A percentile compares a stretch with the other conserved stretches of the same genome.
Conservation (phyloP, 31 red algal genomes). For the Porphyra umbilicalis region DNA sequence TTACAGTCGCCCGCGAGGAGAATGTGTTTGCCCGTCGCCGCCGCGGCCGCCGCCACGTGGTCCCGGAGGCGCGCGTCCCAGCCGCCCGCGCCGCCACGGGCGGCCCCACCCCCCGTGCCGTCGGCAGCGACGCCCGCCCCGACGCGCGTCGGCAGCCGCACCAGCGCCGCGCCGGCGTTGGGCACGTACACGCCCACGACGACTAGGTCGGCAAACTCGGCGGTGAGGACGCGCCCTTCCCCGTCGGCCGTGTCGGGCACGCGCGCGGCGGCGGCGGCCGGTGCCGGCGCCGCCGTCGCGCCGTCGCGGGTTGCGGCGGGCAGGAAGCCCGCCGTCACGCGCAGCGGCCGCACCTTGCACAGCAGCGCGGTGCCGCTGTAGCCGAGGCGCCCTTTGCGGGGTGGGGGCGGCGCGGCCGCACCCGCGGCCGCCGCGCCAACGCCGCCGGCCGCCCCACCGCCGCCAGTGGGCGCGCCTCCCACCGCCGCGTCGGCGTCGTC, state of each 20-base stretch:
- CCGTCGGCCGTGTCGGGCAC: too few species aligned
- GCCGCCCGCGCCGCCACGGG: background rate
- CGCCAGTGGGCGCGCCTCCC: too few species aligned
- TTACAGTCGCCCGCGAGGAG: background rate
- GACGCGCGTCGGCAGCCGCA: slow-evolving; percentile 4
- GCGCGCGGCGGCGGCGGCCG: slow-evolving; percentile 1
- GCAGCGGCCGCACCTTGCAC: background rate
- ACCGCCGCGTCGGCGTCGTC: background rate
- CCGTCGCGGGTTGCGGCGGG: background rate
- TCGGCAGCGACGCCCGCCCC: background rate
- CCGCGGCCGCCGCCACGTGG: background rate
- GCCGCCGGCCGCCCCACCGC: background rate
- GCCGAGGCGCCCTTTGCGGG: background rate
- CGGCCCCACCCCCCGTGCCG: background rate
- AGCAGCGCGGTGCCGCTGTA: background rate
- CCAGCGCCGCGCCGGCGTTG: slow-evolving; percentile 11
- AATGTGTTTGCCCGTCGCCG: background rate
- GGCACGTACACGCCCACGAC: slow-evolving; percentile 14
- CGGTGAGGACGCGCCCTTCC: slow-evolving; percentile 12
- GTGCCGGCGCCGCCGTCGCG: background rate
- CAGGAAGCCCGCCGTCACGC: background rate
- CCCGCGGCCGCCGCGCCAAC: background rate
- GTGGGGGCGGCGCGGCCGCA: background rate
- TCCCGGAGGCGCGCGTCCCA: background rate
- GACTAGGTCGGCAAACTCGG: slow-evolving; percentile 1